Percentiles rank a stretch among this genome's conserved stretches.
These are phyloP conservation scores for Paraglomus brasilianum DNA, from an alignment of 192 early-diverging fungal species.

Conservation along the genomic window DNA sequence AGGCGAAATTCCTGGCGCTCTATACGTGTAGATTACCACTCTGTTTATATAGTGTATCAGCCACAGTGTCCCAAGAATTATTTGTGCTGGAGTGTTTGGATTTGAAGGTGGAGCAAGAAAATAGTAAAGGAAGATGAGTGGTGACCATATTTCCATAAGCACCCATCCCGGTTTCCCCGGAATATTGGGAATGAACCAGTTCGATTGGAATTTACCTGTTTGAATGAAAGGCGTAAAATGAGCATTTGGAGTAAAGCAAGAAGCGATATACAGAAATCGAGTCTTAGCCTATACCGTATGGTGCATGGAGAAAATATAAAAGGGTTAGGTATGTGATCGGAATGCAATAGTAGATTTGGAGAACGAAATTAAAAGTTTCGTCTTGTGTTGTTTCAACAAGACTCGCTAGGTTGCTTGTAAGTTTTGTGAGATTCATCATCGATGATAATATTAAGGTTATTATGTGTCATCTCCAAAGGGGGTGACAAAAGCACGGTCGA, in stretches of 20 bases:
- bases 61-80: constrained; percentile 31
- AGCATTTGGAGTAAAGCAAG: too few species aligned
- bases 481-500: too few species aligned
- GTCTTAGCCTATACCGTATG: constrained; percentile 35
- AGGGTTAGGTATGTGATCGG: constrained; percentile 16
- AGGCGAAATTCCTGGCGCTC: constrained; percentile 33
- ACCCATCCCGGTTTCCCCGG: constrained; percentile 38
- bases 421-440: too few species aligned
- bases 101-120: not conserved
- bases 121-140: constrained; percentile 29
- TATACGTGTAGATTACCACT: constrained; percentile 31
- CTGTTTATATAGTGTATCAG: constrained; percentile 42
- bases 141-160: constrained; percentile 40
- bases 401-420: too few species aligned
- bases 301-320: constrained; percentile 31
- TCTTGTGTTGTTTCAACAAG: too few species aligned
- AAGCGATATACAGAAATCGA: not conserved
- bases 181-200: constrained; percentile 21
- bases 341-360: constrained; percentile 25
- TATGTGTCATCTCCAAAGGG: too few species aligned
- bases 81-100: constrained; percentile 31
- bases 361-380: constrained; percentile 17
- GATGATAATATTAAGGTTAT: too few species aligned
- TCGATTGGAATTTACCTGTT: constrained; percentile 28
- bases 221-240: not conserved